A percentile compares a stretch with the other conserved stretches of the same genome.
Conservation (phyloP, 2,329 filamentous ascomycete genomes). For the Hypoxylon sp. region DNA sequence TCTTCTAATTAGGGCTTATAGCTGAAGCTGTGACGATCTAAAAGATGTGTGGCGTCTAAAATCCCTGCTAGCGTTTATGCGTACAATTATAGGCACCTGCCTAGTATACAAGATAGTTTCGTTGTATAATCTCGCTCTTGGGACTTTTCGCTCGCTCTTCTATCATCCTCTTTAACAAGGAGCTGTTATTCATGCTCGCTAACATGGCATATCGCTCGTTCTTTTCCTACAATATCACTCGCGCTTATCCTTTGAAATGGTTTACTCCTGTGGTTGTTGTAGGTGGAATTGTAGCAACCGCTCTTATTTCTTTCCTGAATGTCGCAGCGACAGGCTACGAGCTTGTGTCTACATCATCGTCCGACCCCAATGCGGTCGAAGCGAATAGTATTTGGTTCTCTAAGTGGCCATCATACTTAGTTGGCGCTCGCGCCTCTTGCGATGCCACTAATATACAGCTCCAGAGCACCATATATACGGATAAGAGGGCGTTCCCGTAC, state of each 20-base stretch:
- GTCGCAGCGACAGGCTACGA: conserved; percentile 40
- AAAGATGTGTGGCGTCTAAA: conserved; percentile 2
- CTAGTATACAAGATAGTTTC: background rate
- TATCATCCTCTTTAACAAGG: background rate
- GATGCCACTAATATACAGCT: conserved; percentile 24
- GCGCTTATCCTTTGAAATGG: conserved; percentile 43
- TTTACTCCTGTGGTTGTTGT: conserved; percentile 40
- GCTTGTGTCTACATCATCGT: conserved; percentile 22
- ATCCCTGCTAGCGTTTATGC: background rate
- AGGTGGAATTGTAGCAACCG: conserved; percentile 36
- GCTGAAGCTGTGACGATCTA: conserved; percentile 1
- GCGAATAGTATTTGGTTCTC: conserved; percentile 31
- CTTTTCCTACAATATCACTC: conserved; percentile 37
- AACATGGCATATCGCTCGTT: conserved; percentile 29
- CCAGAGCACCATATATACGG: conserved; percentile 29
- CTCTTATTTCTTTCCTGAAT: conserved; percentile 35
- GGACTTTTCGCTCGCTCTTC: background rate
- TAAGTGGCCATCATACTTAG: conserved; percentile 36
- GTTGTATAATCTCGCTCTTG: background rate
- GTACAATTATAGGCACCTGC: background rate
- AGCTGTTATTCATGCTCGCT: background rate
- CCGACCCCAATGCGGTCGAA: conserved; percentile 33
- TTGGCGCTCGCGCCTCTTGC: conserved; percentile 26
- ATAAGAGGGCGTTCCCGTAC: conserved; percentile 31
- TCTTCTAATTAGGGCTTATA: background rate